phyloP scores from a whole-genome alignment of 257 asterid genomes.

The Jacaranda copaia region DNA sequence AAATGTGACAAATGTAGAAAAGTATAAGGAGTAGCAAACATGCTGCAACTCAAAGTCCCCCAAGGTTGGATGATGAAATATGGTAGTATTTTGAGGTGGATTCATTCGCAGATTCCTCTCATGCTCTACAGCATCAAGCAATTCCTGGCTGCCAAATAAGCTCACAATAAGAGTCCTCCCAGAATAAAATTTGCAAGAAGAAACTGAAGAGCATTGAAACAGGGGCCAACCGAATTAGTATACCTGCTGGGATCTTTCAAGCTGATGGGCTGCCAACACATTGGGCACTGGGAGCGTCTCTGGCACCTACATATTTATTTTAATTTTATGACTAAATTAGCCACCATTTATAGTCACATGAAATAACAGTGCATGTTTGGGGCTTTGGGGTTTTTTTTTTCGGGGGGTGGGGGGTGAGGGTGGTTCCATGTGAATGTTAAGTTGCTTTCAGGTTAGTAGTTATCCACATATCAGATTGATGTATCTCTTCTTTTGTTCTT shows the following conservation, averaged over 20 bases:
- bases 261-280: slow-evolving; percentile 90
- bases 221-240: background rate
- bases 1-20: background rate
- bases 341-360: background rate
- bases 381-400: too few species aligned
- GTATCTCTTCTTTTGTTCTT: slow-evolving; percentile 1
- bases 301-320: slow-evolving; percentile 69
- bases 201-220: background rate
- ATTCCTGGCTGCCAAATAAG: slow-evolving; percentile 78
- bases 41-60: slow-evolving; percentile 97
- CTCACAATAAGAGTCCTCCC: slow-evolving; percentile 16
- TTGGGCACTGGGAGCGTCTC: slow-evolving; percentile 94
- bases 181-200: slow-evolving; percentile 2
- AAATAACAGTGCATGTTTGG: background rate
- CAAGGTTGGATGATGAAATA: slow-evolving; percentile 93
- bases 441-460: slow-evolving; percentile 9
- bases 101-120: slow-evolving; percentile 85
- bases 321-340: background rate
- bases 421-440: background rate
- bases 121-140: slow-evolving; percentile 92
- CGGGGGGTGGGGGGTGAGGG: too few species aligned
- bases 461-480: background rate
- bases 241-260: slow-evolving; percentile 92
- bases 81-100: slow-evolving; percentile 84
- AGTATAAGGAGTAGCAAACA: slow-evolving; percentile 53